These are phyloP conservation scores for Triticum monococcum DNA, from an alignment of 176 grass and related monocot genomes.

Conservation along the genomic window DNA sequence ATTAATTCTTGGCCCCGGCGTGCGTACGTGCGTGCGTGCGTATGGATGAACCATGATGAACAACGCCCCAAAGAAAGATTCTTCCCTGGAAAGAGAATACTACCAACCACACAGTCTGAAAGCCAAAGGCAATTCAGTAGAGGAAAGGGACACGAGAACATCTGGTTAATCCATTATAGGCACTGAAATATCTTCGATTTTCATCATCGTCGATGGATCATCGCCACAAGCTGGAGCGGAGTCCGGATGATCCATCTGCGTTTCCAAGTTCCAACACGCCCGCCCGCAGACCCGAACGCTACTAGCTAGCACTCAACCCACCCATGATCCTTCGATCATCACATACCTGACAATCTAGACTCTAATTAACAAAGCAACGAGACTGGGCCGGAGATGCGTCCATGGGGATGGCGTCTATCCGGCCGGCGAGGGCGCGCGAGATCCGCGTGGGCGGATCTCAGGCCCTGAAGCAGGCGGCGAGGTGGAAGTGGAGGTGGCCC, in stretches of 20 bases:
- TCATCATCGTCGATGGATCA: slow-evolving; percentile 25
- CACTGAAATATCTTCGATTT: slow-evolving; percentile 38
- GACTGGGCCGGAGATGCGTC: background rate
- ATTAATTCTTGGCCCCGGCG: background rate
- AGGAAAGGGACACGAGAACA: background rate
- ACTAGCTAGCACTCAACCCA: background rate
- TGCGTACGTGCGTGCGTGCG: background rate
- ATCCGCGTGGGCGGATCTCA: slow-evolving; percentile 14
- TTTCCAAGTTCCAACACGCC: background rate
- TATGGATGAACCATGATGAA: slow-evolving; percentile 9
- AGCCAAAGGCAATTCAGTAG: slow-evolving; percentile 20
- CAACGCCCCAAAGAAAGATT: background rate
- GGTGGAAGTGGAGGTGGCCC: slow-evolving; percentile 60
- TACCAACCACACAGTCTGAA: slow-evolving; percentile 14
- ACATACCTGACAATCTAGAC: slow-evolving; percentile 5
- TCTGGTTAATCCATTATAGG: slow-evolving; percentile 16
- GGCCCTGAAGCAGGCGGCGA: slow-evolving; percentile 76
- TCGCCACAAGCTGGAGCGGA: background rate
- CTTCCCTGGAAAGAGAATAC: slow-evolving; percentile 19
- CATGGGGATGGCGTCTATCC: background rate
- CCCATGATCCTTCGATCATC: slow-evolving; percentile 43
- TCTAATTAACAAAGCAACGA: slow-evolving; percentile 3
- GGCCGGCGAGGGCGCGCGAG: background rate
- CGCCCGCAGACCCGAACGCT: slow-evolving; percentile 13
- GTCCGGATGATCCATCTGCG: slow-evolving; percentile 10